These are phyloP conservation scores for Calycina herbarum DNA, from an alignment of 2,329 filamentous ascomycete genomes.

Conservation along the genomic window DNA sequence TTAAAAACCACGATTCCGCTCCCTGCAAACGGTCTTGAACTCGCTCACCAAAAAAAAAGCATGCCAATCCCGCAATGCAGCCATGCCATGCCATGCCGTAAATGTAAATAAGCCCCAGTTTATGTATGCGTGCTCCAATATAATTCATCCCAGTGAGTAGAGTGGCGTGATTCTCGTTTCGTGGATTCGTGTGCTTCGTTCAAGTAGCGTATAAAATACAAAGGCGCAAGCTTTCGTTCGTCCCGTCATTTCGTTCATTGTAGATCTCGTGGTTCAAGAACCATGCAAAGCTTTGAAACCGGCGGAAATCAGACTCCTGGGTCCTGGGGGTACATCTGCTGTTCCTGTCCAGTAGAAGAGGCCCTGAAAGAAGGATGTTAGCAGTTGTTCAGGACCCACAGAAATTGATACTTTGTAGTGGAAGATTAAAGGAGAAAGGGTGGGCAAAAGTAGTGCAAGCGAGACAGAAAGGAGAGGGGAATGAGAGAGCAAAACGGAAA, in stretches of 20 bases:
- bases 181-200: not conserved
- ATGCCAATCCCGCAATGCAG: too few species aligned
- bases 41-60: too few species aligned
- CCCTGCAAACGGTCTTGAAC: too few species aligned
- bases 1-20: too few species aligned
- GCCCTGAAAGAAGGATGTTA: constrained; percentile 50
- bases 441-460: too few species aligned
- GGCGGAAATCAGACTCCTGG: constrained; percentile 57
- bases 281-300: constrained; percentile 58
- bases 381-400: not conserved
- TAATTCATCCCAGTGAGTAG: not conserved
- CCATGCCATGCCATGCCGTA: too few species aligned
- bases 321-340: constrained; percentile 61
- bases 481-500: not conserved
- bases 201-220: not conserved
- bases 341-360: constrained; percentile 83
- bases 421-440: too few species aligned
- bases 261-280: constrained; percentile 13
- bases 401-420: too few species aligned
- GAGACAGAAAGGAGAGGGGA: too few species aligned
- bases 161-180: not conserved
- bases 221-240: not conserved
- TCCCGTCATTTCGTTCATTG: not conserved
- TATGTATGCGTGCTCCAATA: not conserved
- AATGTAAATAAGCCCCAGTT: too few species aligned